These are phyloP conservation scores for Aspergillus novoparasiticus DNA, from an alignment of 2,329 filamentous ascomycete species.

Conservation along the genomic window DNA sequence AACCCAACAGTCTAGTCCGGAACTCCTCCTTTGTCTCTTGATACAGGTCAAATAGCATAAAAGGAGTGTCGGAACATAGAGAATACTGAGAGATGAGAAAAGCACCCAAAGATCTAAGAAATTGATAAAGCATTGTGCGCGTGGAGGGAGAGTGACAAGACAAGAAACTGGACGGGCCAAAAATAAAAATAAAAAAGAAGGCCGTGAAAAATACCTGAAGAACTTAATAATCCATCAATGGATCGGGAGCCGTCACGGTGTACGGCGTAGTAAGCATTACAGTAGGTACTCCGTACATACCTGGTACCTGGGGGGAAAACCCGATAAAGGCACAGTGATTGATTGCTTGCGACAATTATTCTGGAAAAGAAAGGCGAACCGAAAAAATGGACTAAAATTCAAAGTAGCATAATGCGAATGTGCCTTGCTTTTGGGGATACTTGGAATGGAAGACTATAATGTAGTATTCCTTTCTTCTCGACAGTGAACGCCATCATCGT, in stretches of 20 bases:
- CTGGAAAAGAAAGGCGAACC: background rate
- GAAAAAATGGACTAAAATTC: background rate
- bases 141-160: background rate
- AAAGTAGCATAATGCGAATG: background rate
- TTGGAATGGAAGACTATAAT: background rate
- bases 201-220: conserved; percentile 15
- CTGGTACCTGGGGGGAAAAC: background rate
- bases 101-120: background rate
- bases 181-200: background rate
- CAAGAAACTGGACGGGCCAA: background rate
- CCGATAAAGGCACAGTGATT: background rate
- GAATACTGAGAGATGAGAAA: background rate
- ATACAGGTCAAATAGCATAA: conserved; percentile 9
- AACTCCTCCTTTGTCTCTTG: conserved; percentile 8
- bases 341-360: background rate
- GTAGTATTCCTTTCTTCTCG: background rate
- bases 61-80: background rate
- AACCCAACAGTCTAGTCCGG: background rate
- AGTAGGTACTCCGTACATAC: background rate
- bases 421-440: conserved; percentile 7
- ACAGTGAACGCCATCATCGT: conserved; percentile 12
- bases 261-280: conserved; percentile 1
- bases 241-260: background rate
- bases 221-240: conserved; percentile 13
- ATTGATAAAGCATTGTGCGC: background rate